Evolutionary conservation across 495 filamentous ascomycete species (phyloP), one percentile per base, ranked within the genome.

Genomic region (Geopyxis carbonaria): DNA sequence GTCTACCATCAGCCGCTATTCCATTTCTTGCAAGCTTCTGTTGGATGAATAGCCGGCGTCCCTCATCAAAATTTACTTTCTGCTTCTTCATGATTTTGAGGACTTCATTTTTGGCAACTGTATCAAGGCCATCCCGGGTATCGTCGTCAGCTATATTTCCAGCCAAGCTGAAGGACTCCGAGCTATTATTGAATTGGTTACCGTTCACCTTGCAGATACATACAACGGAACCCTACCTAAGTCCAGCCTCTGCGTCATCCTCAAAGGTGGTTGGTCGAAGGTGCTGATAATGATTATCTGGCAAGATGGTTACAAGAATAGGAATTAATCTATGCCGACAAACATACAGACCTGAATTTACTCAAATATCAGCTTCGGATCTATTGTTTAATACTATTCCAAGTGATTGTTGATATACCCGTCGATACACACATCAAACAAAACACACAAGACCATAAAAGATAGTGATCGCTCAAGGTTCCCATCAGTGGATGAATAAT

Each of bases 1-100:
- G 89, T 51, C 73, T 61, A 23, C 91, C 89, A 59, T 95, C 91
- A 11, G 76, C 64, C 8, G 74, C 85, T 53, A 97, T 94, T 39
- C 78, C 77, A 51, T 92, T 82, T 55, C 74, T 81, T 48, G 68
- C 69, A 52, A 97, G 89, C 45, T 76, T 65, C 44, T 81, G 71
- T 64, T 92, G 75, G 51, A 79, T 86, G 51, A 78, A 87, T 15
- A 86, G 67, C 34, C 78, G 64, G 43, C 89, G 67, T 19, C 89
- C 89, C 63, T 97, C 85, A 61, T 97, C 89, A 55, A 97, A 95
- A 38, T 65, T 65, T 13, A 93, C 66, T 31, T 59, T 63, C 44
- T 74, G 67, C 50, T 59, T 70, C 65, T 76, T 81, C 91, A 97
- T 97, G 56, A 97, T 86, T 43, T 64, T 68, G 45, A 78, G 64